phyloP scores from a whole-genome alignment of 2,329 filamentous ascomycete species.

The Colletotrichum kahawae region DNA sequence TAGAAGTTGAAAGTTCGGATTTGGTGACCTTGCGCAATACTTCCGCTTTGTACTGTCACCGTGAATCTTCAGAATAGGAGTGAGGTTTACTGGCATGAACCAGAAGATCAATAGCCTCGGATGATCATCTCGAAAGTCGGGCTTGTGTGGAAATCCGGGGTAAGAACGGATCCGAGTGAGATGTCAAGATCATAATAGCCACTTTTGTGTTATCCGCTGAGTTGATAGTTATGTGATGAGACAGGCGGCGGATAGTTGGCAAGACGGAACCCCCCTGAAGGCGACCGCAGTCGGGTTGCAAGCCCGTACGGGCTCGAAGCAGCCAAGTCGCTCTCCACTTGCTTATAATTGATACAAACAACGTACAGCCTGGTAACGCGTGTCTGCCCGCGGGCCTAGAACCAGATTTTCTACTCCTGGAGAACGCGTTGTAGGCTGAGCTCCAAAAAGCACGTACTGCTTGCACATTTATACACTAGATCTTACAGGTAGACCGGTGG shows the following conservation, averaged over 20 bases:
- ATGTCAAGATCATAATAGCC: no score
- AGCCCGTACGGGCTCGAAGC: no score
- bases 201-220: no score
- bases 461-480: background rate
- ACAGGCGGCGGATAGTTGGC: no score
- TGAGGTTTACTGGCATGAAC: background rate
- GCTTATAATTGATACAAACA: background rate
- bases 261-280: no score
- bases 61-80: no score
- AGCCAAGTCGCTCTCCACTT: rapidly evolving
- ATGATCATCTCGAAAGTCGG: background rate
- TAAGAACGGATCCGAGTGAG: no score
- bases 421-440: background rate
- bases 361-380: background rate
- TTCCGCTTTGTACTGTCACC: no score
- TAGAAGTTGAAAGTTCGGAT: background rate
- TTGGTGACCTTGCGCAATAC: no score
- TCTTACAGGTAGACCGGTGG: rapidly evolving
- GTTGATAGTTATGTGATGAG: no score
- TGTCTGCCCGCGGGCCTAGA: rapidly evolving
- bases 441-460: background rate
- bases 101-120: background rate
- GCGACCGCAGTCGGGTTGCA: no score
- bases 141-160: no score
- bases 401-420: rapidly evolving